Conservation (phyloP, 345 rosid genomes). For the Pugionium dolabratum region DNA sequence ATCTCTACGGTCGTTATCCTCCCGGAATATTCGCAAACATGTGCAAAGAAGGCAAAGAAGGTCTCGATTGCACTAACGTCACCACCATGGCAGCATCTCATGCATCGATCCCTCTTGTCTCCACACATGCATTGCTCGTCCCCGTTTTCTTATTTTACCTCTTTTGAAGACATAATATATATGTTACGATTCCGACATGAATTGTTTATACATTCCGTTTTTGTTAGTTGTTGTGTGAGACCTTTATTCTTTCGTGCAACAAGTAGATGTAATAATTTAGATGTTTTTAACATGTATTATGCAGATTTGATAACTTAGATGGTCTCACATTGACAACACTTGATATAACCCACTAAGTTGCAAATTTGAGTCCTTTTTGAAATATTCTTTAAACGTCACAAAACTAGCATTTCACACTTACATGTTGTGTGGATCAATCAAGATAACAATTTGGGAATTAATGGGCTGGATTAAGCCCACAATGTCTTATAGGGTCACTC, state of each 20-base stretch:
- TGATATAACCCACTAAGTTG: neutral
- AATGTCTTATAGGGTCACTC: neutral
- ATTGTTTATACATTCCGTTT: neutral
- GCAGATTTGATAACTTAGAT: neutral
- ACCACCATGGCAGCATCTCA: constrained; percentile 18
- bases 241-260: neutral
- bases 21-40: constrained; percentile 76
- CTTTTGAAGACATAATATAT: neutral
- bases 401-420: neutral
- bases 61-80: constrained; percentile 52
- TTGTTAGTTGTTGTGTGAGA: neutral
- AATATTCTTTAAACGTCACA: neutral
- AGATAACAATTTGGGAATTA: constrained; percentile 14
- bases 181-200: neutral
- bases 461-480: constrained; percentile 18
- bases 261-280: neutral
- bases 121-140: constrained; percentile 15
- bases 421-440: constrained; percentile 3
- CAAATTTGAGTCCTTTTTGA: neutral
- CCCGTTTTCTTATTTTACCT: neutral
- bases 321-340: neutral
- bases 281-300: neutral
- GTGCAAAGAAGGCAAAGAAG: constrained; percentile 60
- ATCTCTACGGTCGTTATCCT: constrained; percentile 73
- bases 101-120: constrained; percentile 28